Evolutionary conservation across 192 early-diverging fungal species (phyloP).

Genomic region (Chytriomyces sp.): DNA sequence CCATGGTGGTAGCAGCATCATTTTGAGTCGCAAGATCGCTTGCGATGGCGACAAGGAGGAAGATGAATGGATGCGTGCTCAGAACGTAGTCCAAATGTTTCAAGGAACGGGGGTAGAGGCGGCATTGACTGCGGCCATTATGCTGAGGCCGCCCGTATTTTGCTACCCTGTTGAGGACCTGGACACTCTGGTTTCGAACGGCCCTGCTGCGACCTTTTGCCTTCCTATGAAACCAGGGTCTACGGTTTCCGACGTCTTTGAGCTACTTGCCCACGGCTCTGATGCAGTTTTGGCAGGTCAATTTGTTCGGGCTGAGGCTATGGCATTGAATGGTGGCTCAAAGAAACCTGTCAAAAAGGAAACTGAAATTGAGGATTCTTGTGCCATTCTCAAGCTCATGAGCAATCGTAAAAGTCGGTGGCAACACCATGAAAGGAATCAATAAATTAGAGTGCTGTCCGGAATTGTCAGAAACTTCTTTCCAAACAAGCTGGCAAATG

Average conservation of each 20-base stretch:
- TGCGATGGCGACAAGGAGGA: not conserved
- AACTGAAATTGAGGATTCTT: conserved; percentile 17
- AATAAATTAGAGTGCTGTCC: no score
- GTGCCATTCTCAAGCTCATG: conserved; percentile 29
- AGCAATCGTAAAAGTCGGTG: conserved; percentile 36
- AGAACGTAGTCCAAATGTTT: conserved; percentile 1
- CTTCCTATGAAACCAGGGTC: conserved; percentile 31
- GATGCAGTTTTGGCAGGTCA: conserved; percentile 25
- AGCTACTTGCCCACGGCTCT: conserved; percentile 15
- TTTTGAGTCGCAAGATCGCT: no score
- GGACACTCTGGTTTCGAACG: not conserved
- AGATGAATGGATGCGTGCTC: conserved; percentile 2
- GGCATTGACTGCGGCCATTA: conserved; percentile 32
- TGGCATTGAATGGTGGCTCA: conserved; percentile 1
- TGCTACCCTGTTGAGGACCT: conserved; percentile 31
- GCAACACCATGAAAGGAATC: conserved; percentile 4
- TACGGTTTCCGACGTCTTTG: conserved; percentile 31
- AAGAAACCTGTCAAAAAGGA: conserved; percentile 25
- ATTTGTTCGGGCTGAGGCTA: conserved; percentile 30
- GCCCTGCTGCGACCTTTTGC: not conserved
- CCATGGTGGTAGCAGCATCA: not conserved
- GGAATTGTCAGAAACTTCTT: no score
- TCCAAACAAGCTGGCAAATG: no score
- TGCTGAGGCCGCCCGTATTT: conserved; percentile 30
- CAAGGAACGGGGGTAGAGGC: conserved; percentile 22